A percentile compares a stretch with the other conserved stretches of the same genome.
phyloP scores from a whole-genome alignment of 257 asterid species.

The Solanum dulcamara region DNA sequence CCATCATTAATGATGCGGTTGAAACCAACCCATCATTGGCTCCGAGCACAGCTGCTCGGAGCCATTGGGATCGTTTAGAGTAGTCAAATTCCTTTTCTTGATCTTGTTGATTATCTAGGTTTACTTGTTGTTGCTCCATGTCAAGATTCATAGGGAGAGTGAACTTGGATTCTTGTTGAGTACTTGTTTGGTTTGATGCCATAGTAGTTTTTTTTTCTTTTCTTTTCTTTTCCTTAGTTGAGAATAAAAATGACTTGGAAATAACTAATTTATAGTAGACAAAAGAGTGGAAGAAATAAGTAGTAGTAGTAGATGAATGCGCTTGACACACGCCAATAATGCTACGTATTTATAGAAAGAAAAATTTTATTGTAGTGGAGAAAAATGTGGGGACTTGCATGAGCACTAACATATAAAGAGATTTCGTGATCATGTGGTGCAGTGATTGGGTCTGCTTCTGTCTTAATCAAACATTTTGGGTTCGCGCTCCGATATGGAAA shows the following conservation, averaged over 20 bases:
- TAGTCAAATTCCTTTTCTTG: constrained; percentile 42
- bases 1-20: constrained; percentile 76
- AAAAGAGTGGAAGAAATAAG: background rate
- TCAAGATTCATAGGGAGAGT: constrained; percentile 6
- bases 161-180: constrained; percentile 20
- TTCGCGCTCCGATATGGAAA: too few species aligned
- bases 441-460: too few species aligned
- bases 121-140: constrained; percentile 11
- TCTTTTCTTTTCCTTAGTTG: background rate
- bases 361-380: constrained; percentile 1
- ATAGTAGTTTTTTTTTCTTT: background rate
- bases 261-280: background rate
- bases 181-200: constrained; percentile 24
- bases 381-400: constrained; percentile 6
- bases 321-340: constrained; percentile 34
- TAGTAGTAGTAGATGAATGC: constrained; percentile 17
- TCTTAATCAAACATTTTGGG: too few species aligned
- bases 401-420: background rate
- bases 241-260: background rate
- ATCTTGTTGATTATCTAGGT: constrained; percentile 1
- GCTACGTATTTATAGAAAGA: constrained; percentile 29
- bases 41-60: constrained; percentile 81
- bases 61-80: constrained; percentile 74
- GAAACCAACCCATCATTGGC: constrained; percentile 83
- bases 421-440: too few species aligned